A percentile compares a stretch with the other conserved stretches of the same genome.
These are phyloP conservation scores for Pseudocercospora fijiensis DNA, from an alignment of 2,329 filamentous ascomycete genomes.

Conservation along the genomic window DNA sequence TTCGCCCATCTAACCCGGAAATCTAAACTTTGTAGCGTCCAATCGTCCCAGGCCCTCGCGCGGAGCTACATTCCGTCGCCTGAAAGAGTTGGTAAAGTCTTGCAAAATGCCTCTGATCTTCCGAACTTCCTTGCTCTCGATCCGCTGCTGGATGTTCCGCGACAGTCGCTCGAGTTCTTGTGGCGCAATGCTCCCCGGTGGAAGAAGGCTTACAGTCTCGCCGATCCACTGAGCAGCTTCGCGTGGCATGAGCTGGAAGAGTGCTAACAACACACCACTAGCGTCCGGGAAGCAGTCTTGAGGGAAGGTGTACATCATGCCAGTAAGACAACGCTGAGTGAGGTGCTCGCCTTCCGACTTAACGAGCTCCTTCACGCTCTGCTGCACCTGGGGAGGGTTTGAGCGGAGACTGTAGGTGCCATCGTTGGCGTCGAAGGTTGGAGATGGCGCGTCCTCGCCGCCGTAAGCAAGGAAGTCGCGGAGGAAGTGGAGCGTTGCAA, in stretches of 20 bases:
- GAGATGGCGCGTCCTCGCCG: conserved; percentile 64
- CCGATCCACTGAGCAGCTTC: conserved; percentile 81
- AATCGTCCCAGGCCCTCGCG: conserved; percentile 84
- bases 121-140: conserved; percentile 66
- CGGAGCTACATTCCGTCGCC: conserved; percentile 91
- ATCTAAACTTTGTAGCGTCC: conserved; percentile 84
- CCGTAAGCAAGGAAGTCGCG: conserved; percentile 89
- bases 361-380: conserved; percentile 71
- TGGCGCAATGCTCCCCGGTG: conserved; percentile 74
- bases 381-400: conserved; percentile 68
- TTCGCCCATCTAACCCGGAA: conserved; percentile 43
- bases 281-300: conserved; percentile 93
- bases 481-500: conserved; percentile 88
- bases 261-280: conserved; percentile 81
- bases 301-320: conserved; percentile 99
- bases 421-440: conserved; percentile 58
- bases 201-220: conserved; percentile 78
- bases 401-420: conserved; percentile 47
- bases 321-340: conserved; percentile 85
- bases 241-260: conserved; percentile 82
- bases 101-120: conserved; percentile 84
- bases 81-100: conserved; percentile 94
- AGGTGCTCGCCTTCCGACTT: conserved; percentile 67
- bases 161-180: conserved; percentile 79
- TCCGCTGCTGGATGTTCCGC: conserved; percentile 71